phyloP scores from a whole-genome alignment of 169 alveolate species.

The Cryptosporidium sp. region DNA sequence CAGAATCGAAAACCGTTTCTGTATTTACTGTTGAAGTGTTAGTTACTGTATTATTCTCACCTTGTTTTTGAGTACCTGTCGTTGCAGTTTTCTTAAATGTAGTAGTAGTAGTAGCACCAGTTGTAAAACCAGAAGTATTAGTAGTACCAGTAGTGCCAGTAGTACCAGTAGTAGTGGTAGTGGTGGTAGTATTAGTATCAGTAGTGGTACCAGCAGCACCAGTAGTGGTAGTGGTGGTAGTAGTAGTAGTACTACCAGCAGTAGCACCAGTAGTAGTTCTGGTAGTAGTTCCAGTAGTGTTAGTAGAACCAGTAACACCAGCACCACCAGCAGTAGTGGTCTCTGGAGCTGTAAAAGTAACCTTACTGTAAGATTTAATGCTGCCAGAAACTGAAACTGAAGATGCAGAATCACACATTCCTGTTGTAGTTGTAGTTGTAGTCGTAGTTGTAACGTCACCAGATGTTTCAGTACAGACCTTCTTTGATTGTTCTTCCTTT shows the following conservation, averaged over 20 bases:
- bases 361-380: not conserved
- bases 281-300: conserved; percentile 21
- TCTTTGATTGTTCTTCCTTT: conserved; percentile 48
- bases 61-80: not conserved
- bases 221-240: not conserved
- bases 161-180: not conserved
- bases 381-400: not conserved
- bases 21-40: conserved; percentile 13
- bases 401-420: not conserved
- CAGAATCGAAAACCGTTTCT: conserved; percentile 4
- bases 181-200: not conserved
- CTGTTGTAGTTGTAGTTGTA: not conserved
- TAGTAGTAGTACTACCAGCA: conserved; percentile 9
- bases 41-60: not conserved
- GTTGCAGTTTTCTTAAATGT: not conserved
- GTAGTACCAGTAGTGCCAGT: not conserved
- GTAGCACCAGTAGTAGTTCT: not conserved
- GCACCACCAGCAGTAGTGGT: not conserved
- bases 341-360: not conserved
- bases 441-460: not conserved
- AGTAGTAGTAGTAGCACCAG: not conserved
- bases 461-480: conserved; percentile 37
- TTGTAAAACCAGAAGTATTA: not conserved
- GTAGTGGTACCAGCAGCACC: not conserved
- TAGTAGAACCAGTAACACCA: conserved; percentile 7